phyloP scores from a whole-genome alignment of 345 rosid species.

The Reutealis trisperma region DNA sequence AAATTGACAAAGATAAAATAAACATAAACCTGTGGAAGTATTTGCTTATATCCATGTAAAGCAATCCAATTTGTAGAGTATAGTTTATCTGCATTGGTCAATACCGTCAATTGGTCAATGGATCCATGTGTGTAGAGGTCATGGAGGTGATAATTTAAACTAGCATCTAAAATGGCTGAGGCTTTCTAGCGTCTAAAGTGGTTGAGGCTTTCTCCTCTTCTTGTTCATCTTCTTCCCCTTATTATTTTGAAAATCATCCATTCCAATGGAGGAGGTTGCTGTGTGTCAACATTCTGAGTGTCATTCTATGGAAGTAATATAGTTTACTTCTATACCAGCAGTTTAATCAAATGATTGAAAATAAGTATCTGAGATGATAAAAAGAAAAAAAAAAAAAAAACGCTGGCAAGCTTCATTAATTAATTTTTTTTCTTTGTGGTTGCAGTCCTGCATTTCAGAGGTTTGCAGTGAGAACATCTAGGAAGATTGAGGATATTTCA shows the following conservation, averaged over 20 bases:
- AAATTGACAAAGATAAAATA: no score
- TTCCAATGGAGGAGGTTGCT: not conserved
- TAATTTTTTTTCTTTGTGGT: slow-evolving; percentile 1
- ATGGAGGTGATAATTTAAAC: not conserved
- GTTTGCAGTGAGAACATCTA: slow-evolving; percentile 85
- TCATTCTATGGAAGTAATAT: not conserved
- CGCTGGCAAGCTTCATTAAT: not conserved
- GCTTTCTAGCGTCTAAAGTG: slow-evolving; percentile 17
- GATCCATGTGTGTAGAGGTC: not conserved
- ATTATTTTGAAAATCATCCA: not conserved
- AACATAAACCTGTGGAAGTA: no score
- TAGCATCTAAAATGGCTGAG: slow-evolving; percentile 23
- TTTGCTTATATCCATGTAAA: no score
- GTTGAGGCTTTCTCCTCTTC: slow-evolving; percentile 27
- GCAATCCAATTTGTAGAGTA: no score
- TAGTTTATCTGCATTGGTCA: no score
- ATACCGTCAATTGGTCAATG: not conserved
- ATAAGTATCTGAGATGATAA: not conserved
- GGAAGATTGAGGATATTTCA: slow-evolving; percentile 65
- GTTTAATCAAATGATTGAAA: not conserved
- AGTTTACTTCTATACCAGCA: not conserved
- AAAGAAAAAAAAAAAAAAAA: not conserved
- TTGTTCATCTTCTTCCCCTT: no score
- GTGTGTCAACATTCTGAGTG: not conserved
- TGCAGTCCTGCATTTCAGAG: slow-evolving; percentile 80